Evolutionary conservation across 1,284 basidiomycete genomes (phyloP), one percentile per base, ranked within the genome.

Genomic region (Neonothopanus nambi): DNA sequence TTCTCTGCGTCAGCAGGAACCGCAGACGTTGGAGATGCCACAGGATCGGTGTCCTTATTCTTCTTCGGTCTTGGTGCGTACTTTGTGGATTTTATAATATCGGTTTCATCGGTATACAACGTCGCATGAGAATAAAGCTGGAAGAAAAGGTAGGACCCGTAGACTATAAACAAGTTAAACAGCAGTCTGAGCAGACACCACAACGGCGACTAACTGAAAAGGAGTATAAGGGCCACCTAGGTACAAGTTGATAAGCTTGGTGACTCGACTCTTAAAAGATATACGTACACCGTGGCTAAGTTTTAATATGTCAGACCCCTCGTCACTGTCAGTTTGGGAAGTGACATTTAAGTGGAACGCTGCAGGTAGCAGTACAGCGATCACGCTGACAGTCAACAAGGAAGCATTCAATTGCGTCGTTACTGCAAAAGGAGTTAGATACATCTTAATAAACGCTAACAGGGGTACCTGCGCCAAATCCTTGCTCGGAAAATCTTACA

Each of bases 71-170:
- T 33, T 20, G 54, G 56, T 1, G 59, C 45, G 52, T 80, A 82
- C 57, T 61, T 67, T 2, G 68, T 76, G 2, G 76, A 78, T 61
- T 70, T 67, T 51, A 72, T 59, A 15, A 72, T 65, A 2, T 67
- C 65, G 2, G 65, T 63, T 33, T 72, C 62, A 40, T 88, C 85
- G 9, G 79, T 69, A 65, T 91, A 95, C 5, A 95, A 73, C 33
- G 78, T 69, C 42, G 88, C 80, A 70, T 96, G 93, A 0, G 91
- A 90, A 68, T 84, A 92, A 9, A 96, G 83, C 66, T 95, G 92
- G 78, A 96, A 96, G 43, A 87, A 66, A 15, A 95, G 78, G 65
- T 91, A 93, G 20, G 77, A 80, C 2, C 69, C 67, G 67, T 94
- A 93, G 52, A 87, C 85, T 88, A 54, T 17, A 40, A 40, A 20